Evolutionary conservation across 208 protist genomes (phyloP), one percentile per base, ranked within the genome.

Genomic region (Trypanosoma rangeli): DNA sequence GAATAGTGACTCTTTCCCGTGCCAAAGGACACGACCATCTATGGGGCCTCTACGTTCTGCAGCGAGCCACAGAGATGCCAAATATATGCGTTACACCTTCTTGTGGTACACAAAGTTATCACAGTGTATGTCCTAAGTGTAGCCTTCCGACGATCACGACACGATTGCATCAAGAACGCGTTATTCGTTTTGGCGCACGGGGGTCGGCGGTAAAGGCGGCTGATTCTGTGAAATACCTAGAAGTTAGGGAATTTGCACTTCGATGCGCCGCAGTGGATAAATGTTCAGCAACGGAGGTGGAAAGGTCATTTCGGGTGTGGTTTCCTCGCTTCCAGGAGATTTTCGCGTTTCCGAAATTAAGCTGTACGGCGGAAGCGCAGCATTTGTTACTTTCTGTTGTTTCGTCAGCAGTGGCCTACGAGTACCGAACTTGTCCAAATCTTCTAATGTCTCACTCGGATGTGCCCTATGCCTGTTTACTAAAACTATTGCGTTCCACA

Each of bases 1-100:
- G 72, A 24, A 67, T 91, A 55, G 72, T 79, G 29, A 83, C 76
- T 57, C 46, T 88, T 10, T 63, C 28, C 31, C 82, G 78, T 48
- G 49, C 73, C 0, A 71, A 85, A 20, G 76, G 77, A 35, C 33
- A 62, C 3, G 73, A 74, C 3, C 72, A 88, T 42, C 65, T 82
- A 55, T 93, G 86, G 86, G 89, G 89, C 39, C 77, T 94, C 20
- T 92, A 92, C 65, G 59, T 82, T 12, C 71, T 94, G 4, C 79
- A 74, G 26, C 49, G 74, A 9, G 86, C 81, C 18, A 76, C 57
- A 9, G 81, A 83, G 44, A 86, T 92, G 82, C 86, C 89, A 20
- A 75, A 72, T 42, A 24, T 80, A 37, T 94, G 89, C 46, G 73
- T 91, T 24, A 70, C 48, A 20, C 83, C 86, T 7, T 53, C 50